These are phyloP conservation scores for Medicago lupulina DNA, from an alignment of 306 rosid genomes.

Conservation along the genomic window DNA sequence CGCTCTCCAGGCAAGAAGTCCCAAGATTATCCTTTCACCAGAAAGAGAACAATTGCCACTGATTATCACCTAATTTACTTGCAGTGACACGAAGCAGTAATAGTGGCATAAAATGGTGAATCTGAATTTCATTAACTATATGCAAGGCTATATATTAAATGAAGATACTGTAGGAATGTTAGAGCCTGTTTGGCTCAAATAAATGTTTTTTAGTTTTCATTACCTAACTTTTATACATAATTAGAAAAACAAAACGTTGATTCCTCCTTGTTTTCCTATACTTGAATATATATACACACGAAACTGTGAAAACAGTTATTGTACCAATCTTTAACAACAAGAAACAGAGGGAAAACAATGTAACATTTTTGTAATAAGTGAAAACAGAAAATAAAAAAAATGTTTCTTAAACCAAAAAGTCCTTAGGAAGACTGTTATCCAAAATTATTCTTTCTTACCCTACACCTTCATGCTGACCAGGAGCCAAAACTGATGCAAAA, in stretches of 20 bases:
- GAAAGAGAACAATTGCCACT: not conserved
- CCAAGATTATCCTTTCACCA: not conserved
- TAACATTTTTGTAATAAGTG: not conserved
- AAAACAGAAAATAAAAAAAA: not conserved
- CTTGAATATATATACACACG: not conserved
- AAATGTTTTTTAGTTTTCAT: not conserved
- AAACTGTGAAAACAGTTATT: not conserved
- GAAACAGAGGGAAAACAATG: not conserved
- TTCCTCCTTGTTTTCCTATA: not conserved
- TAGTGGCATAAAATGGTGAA: not conserved
- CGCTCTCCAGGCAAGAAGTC: not conserved
- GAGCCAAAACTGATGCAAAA: conserved; percentile 95
- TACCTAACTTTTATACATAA: not conserved
- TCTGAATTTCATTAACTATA: not conserved
- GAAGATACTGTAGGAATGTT: not conserved
- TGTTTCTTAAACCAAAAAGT: not conserved
- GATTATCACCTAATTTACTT: not conserved
- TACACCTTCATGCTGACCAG: conserved; percentile 97
- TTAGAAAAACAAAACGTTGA: not conserved
- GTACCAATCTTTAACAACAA: not conserved
- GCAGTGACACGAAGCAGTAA: not conserved
- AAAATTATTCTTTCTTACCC: conserved; percentile 66
- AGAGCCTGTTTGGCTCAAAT: not conserved
- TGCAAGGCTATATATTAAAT: not conserved
- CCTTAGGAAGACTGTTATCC: conserved; percentile 27